Conservation (phyloP, 129 eudicot species). For the Scalesia atractyloides region DNA sequence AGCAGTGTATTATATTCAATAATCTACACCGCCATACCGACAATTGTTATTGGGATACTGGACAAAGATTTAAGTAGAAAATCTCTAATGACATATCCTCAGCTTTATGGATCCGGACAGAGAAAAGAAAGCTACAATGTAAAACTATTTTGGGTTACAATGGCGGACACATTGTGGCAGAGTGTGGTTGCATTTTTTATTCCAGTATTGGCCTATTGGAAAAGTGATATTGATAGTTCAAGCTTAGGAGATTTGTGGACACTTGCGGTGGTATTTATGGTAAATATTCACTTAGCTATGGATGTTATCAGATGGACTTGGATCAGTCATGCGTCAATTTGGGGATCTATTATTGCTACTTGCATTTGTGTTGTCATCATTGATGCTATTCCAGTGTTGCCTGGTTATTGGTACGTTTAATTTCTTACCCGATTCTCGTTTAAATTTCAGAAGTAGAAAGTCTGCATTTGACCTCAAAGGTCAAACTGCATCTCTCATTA, state of each 20-base stretch:
- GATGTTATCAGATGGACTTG: slow-evolving; percentile 92
- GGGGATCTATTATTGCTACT: slow-evolving; percentile 88
- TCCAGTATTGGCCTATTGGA: slow-evolving; percentile 81
- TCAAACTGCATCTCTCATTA: slow-evolving; percentile 2
- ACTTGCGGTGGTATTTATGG: slow-evolving; percentile 73
- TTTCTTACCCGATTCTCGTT: slow-evolving; percentile 8
- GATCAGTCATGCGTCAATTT: slow-evolving; percentile 77
- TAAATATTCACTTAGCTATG: slow-evolving; percentile 88
- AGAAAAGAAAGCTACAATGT: slow-evolving; percentile 74
- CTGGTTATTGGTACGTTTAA: slow-evolving; percentile 82
- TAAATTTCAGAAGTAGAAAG: not conserved
- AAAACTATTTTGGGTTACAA: slow-evolving; percentile 74
- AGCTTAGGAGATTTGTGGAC: slow-evolving; percentile 96
- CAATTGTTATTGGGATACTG: slow-evolving; percentile 78
- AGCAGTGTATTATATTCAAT: slow-evolving; percentile 92
- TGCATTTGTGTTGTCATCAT: slow-evolving; percentile 76
- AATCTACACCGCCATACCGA: slow-evolving; percentile 82
- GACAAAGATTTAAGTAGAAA: slow-evolving; percentile 86
- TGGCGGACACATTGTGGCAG: slow-evolving; percentile 88
- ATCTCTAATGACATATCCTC: slow-evolving; percentile 67
- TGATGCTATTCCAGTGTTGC: slow-evolving; percentile 63
- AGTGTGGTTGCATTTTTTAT: slow-evolving; percentile 69
- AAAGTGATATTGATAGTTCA: slow-evolving; percentile 59
- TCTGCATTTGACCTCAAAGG: not conserved
- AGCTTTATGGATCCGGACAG: slow-evolving; percentile 89